Evolutionary conservation across 106 monocot species (phyloP), one percentile per base, ranked within the genome.

Genomic region (Platanthera zijinensis): DNA sequence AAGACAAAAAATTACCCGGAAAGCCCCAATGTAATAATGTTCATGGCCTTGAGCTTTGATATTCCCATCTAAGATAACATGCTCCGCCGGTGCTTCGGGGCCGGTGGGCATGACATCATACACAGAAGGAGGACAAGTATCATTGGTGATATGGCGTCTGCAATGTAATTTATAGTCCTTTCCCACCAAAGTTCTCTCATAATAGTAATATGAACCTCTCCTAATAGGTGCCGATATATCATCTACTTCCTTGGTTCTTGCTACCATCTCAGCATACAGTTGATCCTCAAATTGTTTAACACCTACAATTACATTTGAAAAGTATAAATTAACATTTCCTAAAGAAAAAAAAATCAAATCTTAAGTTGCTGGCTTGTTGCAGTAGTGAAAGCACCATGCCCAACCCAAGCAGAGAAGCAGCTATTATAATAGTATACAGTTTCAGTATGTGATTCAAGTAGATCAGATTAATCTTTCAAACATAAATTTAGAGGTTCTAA

Each of bases 131-230:
- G 0, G 2, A 74, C 84, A 80, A 51, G 67, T 74, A 77, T 25
- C 75, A 52, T 74, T 77, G 22, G 82, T 64, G 9, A 92, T 62
- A 73, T 57, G 75, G 30, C 99, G 87, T 70, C 99, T 84, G 81
- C 99, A 99, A 74, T 90, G 85, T 81, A 90, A 92, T 74, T 82
- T 86, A 87, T 99, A 99, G 81, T 99, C 94, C 84, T 99, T 92
- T 12, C 99, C 99, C 30, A 85, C 64, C 77, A 99, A 79, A 75
- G 92, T 94, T 75, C 85, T 85, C 51, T 78, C 47, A 77, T 99
- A 99, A 72, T 99, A 99, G 82, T 92, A 99, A 81, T 92, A 99
- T 6, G 49, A 51, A 3, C 92, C 94, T 88, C 80, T 94, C 59
- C 92, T 77, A 25, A 84, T 45, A 51, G 99, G 99, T 8, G 85